Base-by-base conservation (phyloP, 139 green algal species). In the Chlamydomonas incerta region DNA sequence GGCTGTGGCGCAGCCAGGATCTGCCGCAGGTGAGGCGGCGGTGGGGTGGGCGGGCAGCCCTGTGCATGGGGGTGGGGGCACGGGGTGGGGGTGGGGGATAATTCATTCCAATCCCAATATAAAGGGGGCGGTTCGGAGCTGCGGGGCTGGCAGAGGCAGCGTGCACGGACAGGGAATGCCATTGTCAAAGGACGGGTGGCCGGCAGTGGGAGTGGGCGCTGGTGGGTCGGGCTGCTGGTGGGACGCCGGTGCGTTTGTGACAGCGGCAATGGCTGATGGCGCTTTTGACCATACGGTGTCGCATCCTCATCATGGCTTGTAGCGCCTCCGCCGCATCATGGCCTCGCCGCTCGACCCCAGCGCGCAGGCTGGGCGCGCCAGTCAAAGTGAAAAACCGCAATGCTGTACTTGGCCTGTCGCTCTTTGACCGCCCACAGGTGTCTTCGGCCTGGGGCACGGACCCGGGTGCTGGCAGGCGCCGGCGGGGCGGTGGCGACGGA, bases 1-100 rank as follows among this genome's bases (percentile, higher is more conserved):
- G 63, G 20, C 77, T 83, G n/a, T 74, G 77, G 77, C 77, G 18
- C 24, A 63, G 62, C 4, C 77, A 83, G 46, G 77, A 83, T 50
- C 63, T 83, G 29, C 63, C 77, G 10, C 35, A 50, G 75, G 75
- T 82, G 60, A n/a, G n/a, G n/a, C n/a, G n/a, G n/a, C n/a, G n/a
- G n/a, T n/a, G n/a, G n/a, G 17, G 57, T 1, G 37, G 52, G 65
- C 17, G 34, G 24, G 55, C 11, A 35, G 28, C 23, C 0, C 11
- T 46, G 41, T 3, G 46, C 63, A 37, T 21, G 26, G 60, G 46
- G 4, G 24, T 18, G 23, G 68, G 15, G 31, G 31, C 1, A 26
- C 13, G 18, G 11, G 55, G 31, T 31, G 17, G 17, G 31, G 5
- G n/a, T 72, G 17, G 67, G 9, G 67, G n/a, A n/a, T n/a, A n/a